Evolutionary conservation across 179 eudicot species (phyloP).

Genomic region (Silene coronaria): DNA sequence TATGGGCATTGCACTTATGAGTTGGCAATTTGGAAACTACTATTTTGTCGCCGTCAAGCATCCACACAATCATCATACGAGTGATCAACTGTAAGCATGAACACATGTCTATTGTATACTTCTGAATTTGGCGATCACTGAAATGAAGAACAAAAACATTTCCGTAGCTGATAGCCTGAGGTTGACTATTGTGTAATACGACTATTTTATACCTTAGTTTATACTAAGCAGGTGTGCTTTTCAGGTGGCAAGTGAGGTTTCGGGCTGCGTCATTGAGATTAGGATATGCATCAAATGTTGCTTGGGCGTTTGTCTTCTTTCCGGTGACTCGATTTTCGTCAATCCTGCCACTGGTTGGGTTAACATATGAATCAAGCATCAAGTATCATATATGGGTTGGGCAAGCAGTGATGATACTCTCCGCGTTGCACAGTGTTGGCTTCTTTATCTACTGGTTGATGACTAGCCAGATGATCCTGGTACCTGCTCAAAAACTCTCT

Average conservation of each 20-base stretch:
- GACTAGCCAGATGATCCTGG: conserved; percentile 37
- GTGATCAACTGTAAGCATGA: conserved; percentile 34
- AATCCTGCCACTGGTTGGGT: conserved; percentile 51
- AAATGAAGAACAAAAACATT: not conserved
- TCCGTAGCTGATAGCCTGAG: too few species aligned
- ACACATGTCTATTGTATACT: not conserved
- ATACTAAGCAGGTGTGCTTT: not conserved
- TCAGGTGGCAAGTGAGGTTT: conserved; percentile 57
- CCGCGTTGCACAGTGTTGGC: conserved; percentile 53
- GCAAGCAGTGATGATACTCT: conserved; percentile 51
- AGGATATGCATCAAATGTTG: conserved; percentile 56
- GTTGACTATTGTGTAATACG: too few species aligned
- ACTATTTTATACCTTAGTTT: too few species aligned
- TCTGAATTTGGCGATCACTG: not conserved
- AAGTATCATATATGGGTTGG: conserved; percentile 88
- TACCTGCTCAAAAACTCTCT: conserved; percentile 10
- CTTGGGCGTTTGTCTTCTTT: conserved; percentile 57
- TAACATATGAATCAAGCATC: conserved; percentile 61
- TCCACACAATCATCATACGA: conserved; percentile 26
- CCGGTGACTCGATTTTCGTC: conserved; percentile 65
- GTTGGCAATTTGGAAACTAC: conserved; percentile 57
- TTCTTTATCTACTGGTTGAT: conserved; percentile 49
- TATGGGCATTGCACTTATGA: conserved; percentile 55
- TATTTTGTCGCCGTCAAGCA: conserved; percentile 38
- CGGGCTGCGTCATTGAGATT: conserved; percentile 40